Base-by-base conservation (phyloP, 192 early-diverging fungal genomes). In the Rhizophlyctis rosea region DNA sequence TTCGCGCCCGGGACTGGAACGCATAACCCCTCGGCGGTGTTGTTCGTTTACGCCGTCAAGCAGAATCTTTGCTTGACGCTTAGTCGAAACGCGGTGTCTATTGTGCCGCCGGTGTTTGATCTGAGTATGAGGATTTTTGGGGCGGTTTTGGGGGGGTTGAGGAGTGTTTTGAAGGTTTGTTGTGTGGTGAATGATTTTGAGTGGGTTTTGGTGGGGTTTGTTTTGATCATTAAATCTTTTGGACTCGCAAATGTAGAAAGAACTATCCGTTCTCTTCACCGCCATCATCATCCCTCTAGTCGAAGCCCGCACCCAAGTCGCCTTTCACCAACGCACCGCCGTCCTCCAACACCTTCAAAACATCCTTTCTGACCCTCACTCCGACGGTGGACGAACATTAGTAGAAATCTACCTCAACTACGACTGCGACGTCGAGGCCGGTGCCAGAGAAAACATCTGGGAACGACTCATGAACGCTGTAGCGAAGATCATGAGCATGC, bases 371-470 rank as follows among this genome's bases (percentile, higher is more conserved):
- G 87, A 91, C 47, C 89, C 91, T 23, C 49, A 66, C 21, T 57
- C 67, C 9, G 80, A 83, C 33, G 81, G 81, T 18, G 77, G 80
- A 18, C 80, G 86, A 34, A 75, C 90, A 3, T 68, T 95, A 3
- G 92, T 97, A 2, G 94, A 97, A 66, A 83, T 97, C 28, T 97
- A 94, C 62, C 75, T 97, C 2, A 97, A 97, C 77, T 95, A 95
- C 59, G 94, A 97, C 74, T 97, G 94, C 68, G 85, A 90, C 55
- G 71, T 83, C 44, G 87, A 92, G 65, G 86, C 90, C 7, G 63
- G 69, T 1, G 81, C 76, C 9, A 69, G 85, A 32, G 85, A 91
- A 69, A 97, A 94, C 58, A 87, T 94, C 62, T 97, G 90, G 82
- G 92, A 97, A 73, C 79, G 93, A 4, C 77, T 94, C 36, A 87